Base-by-base conservation (phyloP, 2,329 filamentous ascomycete genomes). In the Cercospora brassicicola region DNA sequence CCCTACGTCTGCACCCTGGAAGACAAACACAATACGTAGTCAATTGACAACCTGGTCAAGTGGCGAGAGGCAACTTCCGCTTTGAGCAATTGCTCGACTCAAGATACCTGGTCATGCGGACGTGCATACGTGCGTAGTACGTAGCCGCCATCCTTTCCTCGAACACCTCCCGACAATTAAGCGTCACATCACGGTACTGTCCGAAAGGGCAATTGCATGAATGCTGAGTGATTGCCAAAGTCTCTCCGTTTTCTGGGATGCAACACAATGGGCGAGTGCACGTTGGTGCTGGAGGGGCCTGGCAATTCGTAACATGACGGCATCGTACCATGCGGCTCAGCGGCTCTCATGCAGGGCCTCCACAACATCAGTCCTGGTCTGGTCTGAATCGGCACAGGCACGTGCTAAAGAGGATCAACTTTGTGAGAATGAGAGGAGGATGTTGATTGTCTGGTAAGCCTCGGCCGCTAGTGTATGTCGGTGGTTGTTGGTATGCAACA, bases 401-500 rank as follows among this genome's bases (percentile, higher is more conserved):
- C 30, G 15, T 36, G 15, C 15, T 30, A 23, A 10, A 36, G 11
- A 48, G 23, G 20, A 28, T 45, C n/a, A 6, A n/a, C 26, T 33
- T 62, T 30, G 13, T 48, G 20, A 30, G 20, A 51, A 20, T 62
- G 39, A 39, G 11, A 39, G 11, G 36, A 39, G 13, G 18, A 62
- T n/a, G 36, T 20, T 62, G 42, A 62, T 53, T 53, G 60, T 62
- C 42, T 33, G 20, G 18, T 39, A n/a, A 39, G 1, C 9, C 20
- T 26, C 15, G 11, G 23, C 60, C 42, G 42, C 60, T 62, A 62
- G 60, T 33, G 45, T 6, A 51, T 55, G 60, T 53, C 51, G 42
- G 45, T 51, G 45, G n/a, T 51, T 55, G 39, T 20, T 48, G 60
- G 23, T 33, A 62, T 62, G 60, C 60, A 62, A 48, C 42, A 53